Base-by-base conservation (phyloP, 2,329 filamentous ascomycete species). In the Thyridium curvatum region DNA sequence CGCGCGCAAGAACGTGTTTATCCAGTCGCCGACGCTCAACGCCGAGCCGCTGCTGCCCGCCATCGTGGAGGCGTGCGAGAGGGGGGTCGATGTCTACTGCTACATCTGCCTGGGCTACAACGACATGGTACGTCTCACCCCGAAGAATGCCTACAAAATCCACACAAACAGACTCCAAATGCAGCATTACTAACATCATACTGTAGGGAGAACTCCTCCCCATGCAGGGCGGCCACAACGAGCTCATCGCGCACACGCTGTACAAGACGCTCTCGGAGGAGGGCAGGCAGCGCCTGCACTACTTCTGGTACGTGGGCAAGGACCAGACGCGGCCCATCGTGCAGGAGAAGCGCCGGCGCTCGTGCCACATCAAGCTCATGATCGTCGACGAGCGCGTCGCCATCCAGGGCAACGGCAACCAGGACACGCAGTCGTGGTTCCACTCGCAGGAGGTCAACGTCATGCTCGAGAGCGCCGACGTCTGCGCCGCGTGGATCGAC, bases 101-200 rank as follows among this genome's bases (percentile, higher is more conserved):
- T 89, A 86, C 46, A 69, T 88, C 2, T 87, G 83, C 46, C 71
- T 90, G 1, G 84, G 86, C 2, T 91, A 91, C 61, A 90, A 90
- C 45, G 86, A 90, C 47, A 66, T 77, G 0, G 68, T 71, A 52
- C 49, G 66, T 57, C 29, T n/a, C 35, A n/a, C n/a, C n/a, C n/a
- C n/a, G n/a, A n/a, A n/a, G n/a, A n/a, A n/a, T n/a, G n/a, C n/a
- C n/a, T n/a, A n/a, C n/a, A n/a, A n/a, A n/a, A n/a, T n/a, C n/a
- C n/a, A n/a, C 6, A 26, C 21, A 26, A 26, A 26, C 21, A 6
- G 6, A 26, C 21, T 26, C 21, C 21, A 6, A 26, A 10, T 26
- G 6, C 21, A 26, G 6, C 21, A 26, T 6, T 26, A 10, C 21
- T 26, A 26, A 26, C 10, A 26, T 26, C n/a, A 17, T 26, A 13